Base-by-base conservation (phyloP, 169 alveolate species). In the Plasmodium gonderi region DNA sequence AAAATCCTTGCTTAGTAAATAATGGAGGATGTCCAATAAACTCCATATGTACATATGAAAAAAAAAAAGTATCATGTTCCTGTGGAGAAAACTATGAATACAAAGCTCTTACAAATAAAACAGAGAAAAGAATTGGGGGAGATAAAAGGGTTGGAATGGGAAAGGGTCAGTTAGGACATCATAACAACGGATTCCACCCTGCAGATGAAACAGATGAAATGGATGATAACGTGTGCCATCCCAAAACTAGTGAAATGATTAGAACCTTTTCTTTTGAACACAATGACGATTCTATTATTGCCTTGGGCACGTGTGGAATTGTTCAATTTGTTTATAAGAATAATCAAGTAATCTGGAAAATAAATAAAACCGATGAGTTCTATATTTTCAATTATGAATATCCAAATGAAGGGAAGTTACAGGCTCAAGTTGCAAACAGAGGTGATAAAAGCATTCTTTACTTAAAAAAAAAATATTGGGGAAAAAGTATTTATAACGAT, bases 11-110 rank as follows among this genome's bases (percentile, higher is more conserved):
- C 20, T 38, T 85, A 42, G 17, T 20, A 9, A 42, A 85, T 51
- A 85, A 85, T 42, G 92, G 92, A 20, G 79, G 79, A 2, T 85
- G 92, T 60, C 29, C 83, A 29, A 51, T 45, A 85, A 85, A 85
- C 65, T 40, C 82, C 23, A 12, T 31, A 0, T 85, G 92, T 47
- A 51, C 42, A 38, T 33, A 40, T 17, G 42, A 75, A 17, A 54
- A 64, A 65, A 29, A 20, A 51, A 85, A 85, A 64, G 49, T 76
- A 14, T 29, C 40, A 9, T 85, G 92, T 51, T 9, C 78, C 77
- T 85, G 92, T 64, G 42, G 26, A 65, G 92, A 74, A 51, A 75
- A 85, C 44, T 85, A 85, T 33, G 17, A 14, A 7, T 26, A 51
- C 23, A 20, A 42, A 64, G 64, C 14, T 26, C 8, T 20, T 26